Base-by-base conservation (phyloP, 331 rosid species). In the Saraca asoca region DNA sequence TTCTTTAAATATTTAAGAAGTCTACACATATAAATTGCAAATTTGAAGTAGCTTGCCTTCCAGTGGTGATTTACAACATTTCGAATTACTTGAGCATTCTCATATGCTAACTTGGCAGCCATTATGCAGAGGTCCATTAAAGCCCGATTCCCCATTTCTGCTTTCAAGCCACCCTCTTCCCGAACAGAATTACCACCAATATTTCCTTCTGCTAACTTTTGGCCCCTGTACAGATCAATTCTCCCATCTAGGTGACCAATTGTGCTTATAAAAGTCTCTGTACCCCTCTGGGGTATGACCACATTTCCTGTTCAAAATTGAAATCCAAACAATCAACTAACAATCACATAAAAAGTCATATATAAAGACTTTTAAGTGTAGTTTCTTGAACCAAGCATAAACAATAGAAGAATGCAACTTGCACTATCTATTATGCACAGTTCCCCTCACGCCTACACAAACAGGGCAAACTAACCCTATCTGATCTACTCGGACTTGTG, bases 71-170 rank as follows among this genome's bases (percentile, higher is more conserved):
- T 58, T n/a, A 89, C 86, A n/a, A 84, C n/a, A 18, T 61, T 63
- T 56, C 66, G 63, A n/a, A 86, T 66, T 63, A 86, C 80, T 19
- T 51, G 39, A n/a, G 79, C 83, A 70, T 89, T 89, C 84, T 89
- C 96, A 19, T 86, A 89, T 18, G 89, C 90, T 69, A 86, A 67
- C 83, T 84, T 89, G 55, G 96, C 81, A 42, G 93, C 90, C 91
- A 89, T 82, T 13, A 86, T 65, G 79, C 96, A 89, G 53, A 89
- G 85, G 51, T 86, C 96, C 84, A 79, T 73, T 20, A 89, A 81
- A 80, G 80, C 69, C 52, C 74, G 70, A 69, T 72, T 78, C 46
- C 80, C 85, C 68, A 72, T n/a, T 39, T 78, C 76, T 51, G 58
- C 68, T 20, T 12, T 50, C 2, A 62, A 48, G 45, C 71, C 62